Percentiles rank a stretch among this genome's conserved stretches.
These are phyloP conservation scores for Cutaneotrichosporon sp. DNA, from an alignment of 1,284 basidiomycete genomes.

Conservation along the genomic window DNA sequence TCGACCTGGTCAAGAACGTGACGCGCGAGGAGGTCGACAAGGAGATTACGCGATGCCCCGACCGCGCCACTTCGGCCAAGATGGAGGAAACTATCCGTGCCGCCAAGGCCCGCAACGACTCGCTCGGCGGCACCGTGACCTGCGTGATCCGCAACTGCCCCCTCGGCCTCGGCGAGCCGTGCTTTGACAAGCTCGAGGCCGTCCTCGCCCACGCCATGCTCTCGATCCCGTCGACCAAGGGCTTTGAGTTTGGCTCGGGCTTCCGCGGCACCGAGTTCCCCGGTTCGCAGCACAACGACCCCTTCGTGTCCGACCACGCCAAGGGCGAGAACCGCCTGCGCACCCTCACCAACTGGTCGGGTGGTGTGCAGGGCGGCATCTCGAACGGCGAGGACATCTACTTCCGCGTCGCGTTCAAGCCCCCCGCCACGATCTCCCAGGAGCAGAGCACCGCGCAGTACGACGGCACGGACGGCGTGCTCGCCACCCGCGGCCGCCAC, in stretches of 20 bases:
- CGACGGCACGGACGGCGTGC: conserved; percentile 80
- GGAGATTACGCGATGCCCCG: conserved; percentile 86
- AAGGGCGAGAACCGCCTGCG: conserved; percentile 60
- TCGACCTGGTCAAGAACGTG: conserved; percentile 74
- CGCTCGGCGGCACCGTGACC: conserved; percentile 95
- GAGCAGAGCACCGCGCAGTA: conserved; percentile 89
- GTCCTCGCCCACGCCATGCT: conserved; percentile 97
- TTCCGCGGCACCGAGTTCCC: conserved; percentile 95
- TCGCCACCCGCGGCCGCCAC: conserved; percentile 90
- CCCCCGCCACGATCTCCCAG: conserved; percentile 96
- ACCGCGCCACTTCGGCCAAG: conserved; percentile 77
- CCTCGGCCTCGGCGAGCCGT: conserved; percentile 91
- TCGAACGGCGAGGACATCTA: conserved; percentile 97
- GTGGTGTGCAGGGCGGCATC: conserved; percentile 97
- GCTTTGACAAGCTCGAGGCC: conserved; percentile 99
- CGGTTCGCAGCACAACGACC: conserved; percentile 91
- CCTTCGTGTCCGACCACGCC: conserved; percentile 71
- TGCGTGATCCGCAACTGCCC: conserved; percentile 93
- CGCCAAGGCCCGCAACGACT: conserved; percentile 88
- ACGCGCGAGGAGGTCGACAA: conserved; percentile 88
- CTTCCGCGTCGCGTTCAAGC: conserved; percentile 97
- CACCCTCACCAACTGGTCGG: conserved; percentile 93
- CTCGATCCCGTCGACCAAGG: conserved; percentile 97
- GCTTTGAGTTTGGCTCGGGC: conserved; percentile 96
- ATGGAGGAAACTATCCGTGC: conserved; percentile 94